Evolutionary conservation across 1,284 basidiomycete genomes (phyloP).

Genomic region (Stygiomarasmius scandens): DNA sequence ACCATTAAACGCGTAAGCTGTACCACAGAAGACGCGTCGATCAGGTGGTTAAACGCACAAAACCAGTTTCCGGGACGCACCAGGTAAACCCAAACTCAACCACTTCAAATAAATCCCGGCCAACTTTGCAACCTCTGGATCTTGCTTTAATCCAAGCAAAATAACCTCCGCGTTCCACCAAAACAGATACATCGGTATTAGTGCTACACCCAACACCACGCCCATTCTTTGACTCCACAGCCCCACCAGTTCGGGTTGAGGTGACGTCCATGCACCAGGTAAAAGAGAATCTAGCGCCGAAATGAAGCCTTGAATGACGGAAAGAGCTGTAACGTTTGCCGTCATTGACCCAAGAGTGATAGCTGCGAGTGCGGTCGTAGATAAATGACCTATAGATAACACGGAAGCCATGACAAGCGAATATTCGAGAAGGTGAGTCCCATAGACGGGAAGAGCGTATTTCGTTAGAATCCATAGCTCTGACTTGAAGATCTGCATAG

Average conservation of each 20-base stretch:
- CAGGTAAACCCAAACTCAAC: conserved; percentile 81
- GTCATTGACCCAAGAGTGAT: conserved; percentile 90
- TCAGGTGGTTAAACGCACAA: neutral
- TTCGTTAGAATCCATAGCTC: conserved; percentile 61
- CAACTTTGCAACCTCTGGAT: conserved; percentile 80
- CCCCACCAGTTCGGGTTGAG: conserved; percentile 82
- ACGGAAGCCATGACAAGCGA: conserved; percentile 76
- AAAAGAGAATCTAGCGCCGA: conserved; percentile 89
- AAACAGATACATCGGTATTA: conserved; percentile 63
- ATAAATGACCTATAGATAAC: conserved; percentile 84
- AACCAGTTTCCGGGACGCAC: conserved; percentile 26
- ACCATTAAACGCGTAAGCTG: conserved; percentile 80
- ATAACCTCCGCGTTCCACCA: conserved; percentile 87
- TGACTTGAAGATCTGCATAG: conserved; percentile 47
- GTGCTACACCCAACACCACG: conserved; percentile 57
- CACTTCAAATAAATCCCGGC: conserved; percentile 81
- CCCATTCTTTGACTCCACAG: conserved; percentile 76
- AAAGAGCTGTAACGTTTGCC: conserved; percentile 61
- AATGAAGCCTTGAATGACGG: conserved; percentile 84
- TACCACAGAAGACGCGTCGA: neutral
- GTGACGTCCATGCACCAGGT: conserved; percentile 89
- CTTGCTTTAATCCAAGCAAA: conserved; percentile 81
- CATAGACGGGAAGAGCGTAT: conserved; percentile 63
- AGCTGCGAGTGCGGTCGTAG: conserved; percentile 81
- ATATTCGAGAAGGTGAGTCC: conserved; percentile 77